Evolutionary conservation across 2,329 filamentous ascomycete genomes (phyloP).

Genomic region (Coniosporium tulheliwenetii): DNA sequence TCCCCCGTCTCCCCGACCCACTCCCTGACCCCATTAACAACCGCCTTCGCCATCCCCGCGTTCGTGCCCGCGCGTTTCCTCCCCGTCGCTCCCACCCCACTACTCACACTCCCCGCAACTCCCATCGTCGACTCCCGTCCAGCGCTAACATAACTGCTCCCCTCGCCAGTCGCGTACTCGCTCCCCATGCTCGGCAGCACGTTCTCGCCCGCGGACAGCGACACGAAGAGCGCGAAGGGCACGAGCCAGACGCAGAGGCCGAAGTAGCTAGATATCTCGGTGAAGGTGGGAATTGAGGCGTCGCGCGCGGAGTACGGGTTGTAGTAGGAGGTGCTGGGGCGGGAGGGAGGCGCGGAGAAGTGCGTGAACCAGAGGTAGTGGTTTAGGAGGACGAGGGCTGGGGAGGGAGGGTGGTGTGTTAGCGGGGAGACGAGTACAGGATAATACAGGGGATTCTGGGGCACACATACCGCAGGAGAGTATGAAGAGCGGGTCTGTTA

Average conservation of each 20-base stretch:
- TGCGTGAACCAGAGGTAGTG: conserved; percentile 94
- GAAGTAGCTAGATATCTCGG: conserved; percentile 91
- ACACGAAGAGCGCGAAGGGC: conserved; percentile 89
- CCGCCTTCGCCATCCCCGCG: conserved; percentile 38
- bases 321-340: conserved; percentile 42
- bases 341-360: conserved; percentile 48
- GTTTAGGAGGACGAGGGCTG: conserved; percentile 70
- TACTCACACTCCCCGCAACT: conserved; percentile 5
- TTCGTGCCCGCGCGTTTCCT: conserved; percentile 36
- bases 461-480: conserved; percentile 54
- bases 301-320: conserved; percentile 23
- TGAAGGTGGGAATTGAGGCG: conserved; percentile 57
- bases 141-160: conserved; percentile 30
- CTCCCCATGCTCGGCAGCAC: conserved; percentile 84
- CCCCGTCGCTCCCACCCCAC: conserved; percentile 5
- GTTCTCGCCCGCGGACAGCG: conserved; percentile 84
- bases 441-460: neutral
- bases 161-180: conserved; percentile 49
- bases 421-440: neutral
- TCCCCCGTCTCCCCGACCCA: conserved; percentile 49
- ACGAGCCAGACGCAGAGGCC: conserved; percentile 94
- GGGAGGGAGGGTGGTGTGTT: neutral
- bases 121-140: conserved; percentile 19
- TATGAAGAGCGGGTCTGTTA: conserved; percentile 77
- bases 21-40: conserved; percentile 46